These are phyloP conservation scores for Cladosporium halotolerans DNA, from an alignment of 2,329 filamentous ascomycete genomes.

Conservation along the genomic window DNA sequence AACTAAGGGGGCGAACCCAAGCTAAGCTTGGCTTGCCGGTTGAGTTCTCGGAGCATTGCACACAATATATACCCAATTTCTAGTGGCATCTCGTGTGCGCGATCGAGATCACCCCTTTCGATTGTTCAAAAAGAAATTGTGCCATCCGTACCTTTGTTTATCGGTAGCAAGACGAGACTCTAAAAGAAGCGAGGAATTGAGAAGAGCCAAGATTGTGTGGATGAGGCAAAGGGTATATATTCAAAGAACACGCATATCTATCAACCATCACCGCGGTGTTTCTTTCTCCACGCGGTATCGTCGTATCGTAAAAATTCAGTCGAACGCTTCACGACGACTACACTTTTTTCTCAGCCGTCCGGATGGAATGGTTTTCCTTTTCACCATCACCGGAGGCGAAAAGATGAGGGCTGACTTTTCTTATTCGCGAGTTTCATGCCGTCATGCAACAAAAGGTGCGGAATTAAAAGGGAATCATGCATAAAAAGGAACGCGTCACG, in stretches of 20 bases:
- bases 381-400: no score
- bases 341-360: neutral
- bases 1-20: slow-evolving; percentile 7
- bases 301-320: slow-evolving; percentile 7
- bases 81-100: no score
- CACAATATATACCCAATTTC: neutral
- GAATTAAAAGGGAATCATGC: slow-evolving; percentile 9
- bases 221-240: slow-evolving; percentile 11
- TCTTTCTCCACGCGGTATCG: neutral
- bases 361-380: no score
- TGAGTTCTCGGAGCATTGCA: neutral
- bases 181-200: no score
- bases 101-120: no score
- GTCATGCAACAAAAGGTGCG: slow-evolving; percentile 7
- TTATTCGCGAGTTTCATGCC: slow-evolving; percentile 2
- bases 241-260: slow-evolving; percentile 9
- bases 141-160: no score
- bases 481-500: slow-evolving; percentile 6
- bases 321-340: neutral
- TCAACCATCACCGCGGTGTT: slow-evolving; percentile 10
- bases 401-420: neutral
- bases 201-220: neutral
- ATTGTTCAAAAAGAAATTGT: no score
- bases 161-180: no score
- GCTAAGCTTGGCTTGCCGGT: neutral